These are phyloP conservation scores for Vigna nakashimae DNA, from an alignment of 306 rosid species.

Conservation along the genomic window DNA sequence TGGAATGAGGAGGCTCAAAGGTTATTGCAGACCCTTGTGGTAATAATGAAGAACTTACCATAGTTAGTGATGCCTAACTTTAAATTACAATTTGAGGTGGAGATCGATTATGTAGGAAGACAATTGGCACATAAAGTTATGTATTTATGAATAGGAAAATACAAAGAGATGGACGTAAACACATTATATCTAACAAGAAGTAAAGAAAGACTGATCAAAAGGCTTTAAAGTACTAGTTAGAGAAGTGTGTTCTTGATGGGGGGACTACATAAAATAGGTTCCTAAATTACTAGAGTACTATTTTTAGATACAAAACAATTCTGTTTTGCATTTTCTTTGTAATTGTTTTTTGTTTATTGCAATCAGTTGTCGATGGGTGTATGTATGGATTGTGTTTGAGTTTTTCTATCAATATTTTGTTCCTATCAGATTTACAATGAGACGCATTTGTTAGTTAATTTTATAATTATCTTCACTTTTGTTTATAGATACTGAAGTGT, in stretches of 20 bases:
- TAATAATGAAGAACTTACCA: too few species aligned
- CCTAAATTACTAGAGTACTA: background rate
- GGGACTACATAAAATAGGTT: background rate
- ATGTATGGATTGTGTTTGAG: background rate
- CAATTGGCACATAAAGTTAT: too few species aligned
- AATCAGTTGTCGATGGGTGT: background rate
- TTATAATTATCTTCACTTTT: constrained; percentile 9
- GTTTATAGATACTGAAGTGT: background rate
- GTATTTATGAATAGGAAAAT: too few species aligned
- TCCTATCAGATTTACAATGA: background rate
- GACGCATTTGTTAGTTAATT: background rate
- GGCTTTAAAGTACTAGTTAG: too few species aligned
- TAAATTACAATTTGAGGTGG: too few species aligned
- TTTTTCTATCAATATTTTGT: background rate
- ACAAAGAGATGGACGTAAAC: too few species aligned
- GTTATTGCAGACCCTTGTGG: too few species aligned
- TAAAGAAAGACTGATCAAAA: background rate
- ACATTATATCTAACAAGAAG: background rate
- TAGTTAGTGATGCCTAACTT: too few species aligned
- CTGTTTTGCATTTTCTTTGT: background rate
- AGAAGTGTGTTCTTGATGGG: background rate
- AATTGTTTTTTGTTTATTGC: background rate
- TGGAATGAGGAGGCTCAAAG: too few species aligned
- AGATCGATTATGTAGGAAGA: too few species aligned
- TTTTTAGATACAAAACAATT: background rate